phyloP scores from a whole-genome alignment of 2,329 filamentous ascomycete genomes.

The Penicillium vulpinum region DNA sequence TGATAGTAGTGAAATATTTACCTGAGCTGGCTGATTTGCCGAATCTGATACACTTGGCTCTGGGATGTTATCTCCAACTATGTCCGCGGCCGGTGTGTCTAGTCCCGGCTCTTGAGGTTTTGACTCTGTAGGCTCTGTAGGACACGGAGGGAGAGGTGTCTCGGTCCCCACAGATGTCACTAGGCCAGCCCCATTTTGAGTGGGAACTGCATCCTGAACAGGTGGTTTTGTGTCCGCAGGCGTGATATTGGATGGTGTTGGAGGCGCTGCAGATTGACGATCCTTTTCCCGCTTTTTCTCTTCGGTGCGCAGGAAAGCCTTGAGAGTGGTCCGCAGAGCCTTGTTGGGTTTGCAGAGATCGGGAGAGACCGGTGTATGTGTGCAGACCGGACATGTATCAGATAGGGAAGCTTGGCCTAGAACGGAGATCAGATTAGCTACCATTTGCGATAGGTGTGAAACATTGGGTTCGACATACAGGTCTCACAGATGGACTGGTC shows the following conservation, averaged over 20 bases:
- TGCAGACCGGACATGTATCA: constrained; percentile 85
- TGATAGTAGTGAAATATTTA: constrained; percentile 7
- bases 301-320: constrained; percentile 84
- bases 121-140: constrained; percentile 10
- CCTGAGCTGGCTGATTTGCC: constrained; percentile 16
- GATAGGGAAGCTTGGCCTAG: constrained; percentile 74
- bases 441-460: neutral
- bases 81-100: constrained; percentile 10
- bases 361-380: constrained; percentile 81
- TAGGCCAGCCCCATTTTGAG: constrained; percentile 23
- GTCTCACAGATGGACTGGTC: constrained; percentile 90
- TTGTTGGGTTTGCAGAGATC: constrained; percentile 89
- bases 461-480: constrained; percentile 59
- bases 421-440: neutral
- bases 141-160: neutral
- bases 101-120: constrained; percentile 14
- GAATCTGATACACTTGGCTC: constrained; percentile 7
- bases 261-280: constrained; percentile 43
- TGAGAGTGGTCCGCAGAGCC: constrained; percentile 85
- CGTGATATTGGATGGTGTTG: constrained; percentile 27
- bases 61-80: constrained; percentile 2
- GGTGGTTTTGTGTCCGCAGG: constrained; percentile 22
- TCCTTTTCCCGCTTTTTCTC: constrained; percentile 81
- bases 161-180: constrained; percentile 7
- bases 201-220: constrained; percentile 15